Evolutionary conservation across 2,329 filamentous ascomycete genomes (phyloP), one percentile per base, ranked within the genome.

Genomic region (Arthrinium phaeospermum): DNA sequence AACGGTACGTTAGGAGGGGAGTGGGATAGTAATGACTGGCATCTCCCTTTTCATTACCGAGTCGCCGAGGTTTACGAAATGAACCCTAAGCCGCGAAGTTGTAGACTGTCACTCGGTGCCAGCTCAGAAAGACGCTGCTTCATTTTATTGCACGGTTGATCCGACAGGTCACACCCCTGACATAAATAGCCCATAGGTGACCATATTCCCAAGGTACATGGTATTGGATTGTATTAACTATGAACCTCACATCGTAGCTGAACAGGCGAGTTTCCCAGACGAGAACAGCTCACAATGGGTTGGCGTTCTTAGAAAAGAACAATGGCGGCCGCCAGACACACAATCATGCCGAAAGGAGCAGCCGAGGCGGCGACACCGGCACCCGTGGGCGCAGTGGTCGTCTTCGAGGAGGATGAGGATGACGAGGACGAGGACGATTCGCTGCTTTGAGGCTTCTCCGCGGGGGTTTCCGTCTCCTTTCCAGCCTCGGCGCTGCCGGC

Each of bases 301-400:
- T 22, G 19, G 10, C 2, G 12, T 22, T 46, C 22, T 37, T 41
- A 70, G 46, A 70, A 70, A 12, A 70, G 47, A 27, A 37, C 46
- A 24, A 51, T 51, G 37, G 37, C 68, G 24, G 68, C 68, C 19
- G 49, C 47, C 34, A 70, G 22, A 34, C 68, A 44, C 27, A 70
- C 47, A n/a, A 70, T 51, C 68, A 70, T 70, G 49, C 68, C 68
- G 34, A 70, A 53, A 47, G 68, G 68, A 27, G 68, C 68, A 34
- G 68, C 68, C 6, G 68, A 51, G 27, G 68, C 46, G 30, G 45
- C 47, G 68, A 53, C 68, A 27, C 68, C 68, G 10, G 47, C 68
- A 19, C 68, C 68, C 16, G 68, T 51, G 1, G 47, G 49, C 34
- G 68, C 46, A 41, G 30, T 41, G 46, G 68, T 70, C 10, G 46